These are phyloP conservation scores for Penicillium pancosmium DNA, from an alignment of 495 filamentous ascomycete genomes.

Conservation along the genomic window DNA sequence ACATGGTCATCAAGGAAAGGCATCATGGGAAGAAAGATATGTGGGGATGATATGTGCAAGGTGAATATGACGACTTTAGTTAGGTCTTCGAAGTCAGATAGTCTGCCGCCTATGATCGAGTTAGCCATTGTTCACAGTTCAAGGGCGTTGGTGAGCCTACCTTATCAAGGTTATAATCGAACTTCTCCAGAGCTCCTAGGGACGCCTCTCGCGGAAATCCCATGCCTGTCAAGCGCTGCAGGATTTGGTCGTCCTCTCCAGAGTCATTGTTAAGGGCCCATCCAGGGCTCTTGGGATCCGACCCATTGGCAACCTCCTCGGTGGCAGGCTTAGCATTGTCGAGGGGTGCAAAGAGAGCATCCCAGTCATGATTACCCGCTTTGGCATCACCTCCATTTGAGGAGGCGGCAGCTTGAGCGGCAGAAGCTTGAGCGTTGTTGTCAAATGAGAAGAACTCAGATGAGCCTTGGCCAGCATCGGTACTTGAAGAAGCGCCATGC, in stretches of 20 bases:
- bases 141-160: slow-evolving; percentile 53
- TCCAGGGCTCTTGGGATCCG: slow-evolving; percentile 49
- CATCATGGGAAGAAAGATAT: slow-evolving; percentile 8
- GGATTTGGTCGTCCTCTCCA: slow-evolving; percentile 85
- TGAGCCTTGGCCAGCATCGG: slow-evolving; percentile 25
- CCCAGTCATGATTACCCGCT: slow-evolving; percentile 75
- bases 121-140: slow-evolving; percentile 3
- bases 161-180: slow-evolving; percentile 93
- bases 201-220: slow-evolving; percentile 80
- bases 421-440: slow-evolving; percentile 53
- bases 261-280: slow-evolving; percentile 74
- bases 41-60: slow-evolving; percentile 12
- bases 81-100: slow-evolving; percentile 42
- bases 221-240: slow-evolving; percentile 90
- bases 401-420: slow-evolving; percentile 25
- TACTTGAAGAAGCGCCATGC: slow-evolving; percentile 24
- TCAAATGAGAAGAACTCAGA: slow-evolving; percentile 50
- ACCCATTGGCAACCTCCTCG: slow-evolving; percentile 27
- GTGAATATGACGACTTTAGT: slow-evolving; percentile 11
- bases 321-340: slow-evolving; percentile 56
- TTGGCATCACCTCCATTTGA: slow-evolving; percentile 36
- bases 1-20: slow-evolving; percentile 21
- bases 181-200: slow-evolving; percentile 87
- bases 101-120: slow-evolving; percentile 40
- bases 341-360: slow-evolving; percentile 85